A percentile compares a stretch with the other conserved stretches of the same genome.
phyloP scores from a whole-genome alignment of 768 basidiomycete species.

The Russula abietina region DNA sequence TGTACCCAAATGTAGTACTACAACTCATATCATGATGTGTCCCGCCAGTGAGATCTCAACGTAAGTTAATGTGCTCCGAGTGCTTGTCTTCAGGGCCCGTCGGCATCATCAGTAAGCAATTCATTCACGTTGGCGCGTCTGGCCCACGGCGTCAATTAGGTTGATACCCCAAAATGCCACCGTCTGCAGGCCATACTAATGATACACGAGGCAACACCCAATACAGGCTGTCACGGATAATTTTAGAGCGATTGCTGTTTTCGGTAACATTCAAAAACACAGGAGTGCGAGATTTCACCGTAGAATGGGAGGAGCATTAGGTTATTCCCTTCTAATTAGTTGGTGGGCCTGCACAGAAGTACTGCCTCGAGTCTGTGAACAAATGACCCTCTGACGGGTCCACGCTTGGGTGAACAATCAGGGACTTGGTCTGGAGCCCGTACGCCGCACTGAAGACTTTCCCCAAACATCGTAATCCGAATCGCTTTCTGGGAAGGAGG shows the following conservation, averaged over 20 bases:
- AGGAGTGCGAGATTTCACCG: too few species aligned
- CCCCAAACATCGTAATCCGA: too few species aligned
- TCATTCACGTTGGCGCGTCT: conserved; percentile 52
- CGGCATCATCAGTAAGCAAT: conserved; percentile 63
- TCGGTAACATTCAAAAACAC: background rate
- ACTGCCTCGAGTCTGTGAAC: too few species aligned
- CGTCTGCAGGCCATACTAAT: conserved; percentile 18
- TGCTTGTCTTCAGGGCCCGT: conserved; percentile 61
- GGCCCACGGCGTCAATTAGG: conserved; percentile 38
- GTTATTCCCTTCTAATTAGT: too few species aligned
- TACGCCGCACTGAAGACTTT: too few species aligned
- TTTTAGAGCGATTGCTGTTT: background rate
- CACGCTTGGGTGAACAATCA: too few species aligned
- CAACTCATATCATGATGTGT: conserved; percentile 63
- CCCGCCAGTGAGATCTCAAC: conserved; percentile 62
- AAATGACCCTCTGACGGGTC: too few species aligned
- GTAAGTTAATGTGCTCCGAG: conserved; percentile 62
- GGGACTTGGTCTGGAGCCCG: too few species aligned
- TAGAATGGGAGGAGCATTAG: background rate
- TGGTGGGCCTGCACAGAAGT: too few species aligned
- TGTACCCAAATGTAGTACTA: background rate
- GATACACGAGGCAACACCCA: background rate
- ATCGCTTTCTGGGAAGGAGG: too few species aligned
- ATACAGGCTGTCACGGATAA: background rate
- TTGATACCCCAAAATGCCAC: background rate